Base-by-base conservation (phyloP, 108 stramenopile species). In the Poteriospumella lacustris region DNA sequence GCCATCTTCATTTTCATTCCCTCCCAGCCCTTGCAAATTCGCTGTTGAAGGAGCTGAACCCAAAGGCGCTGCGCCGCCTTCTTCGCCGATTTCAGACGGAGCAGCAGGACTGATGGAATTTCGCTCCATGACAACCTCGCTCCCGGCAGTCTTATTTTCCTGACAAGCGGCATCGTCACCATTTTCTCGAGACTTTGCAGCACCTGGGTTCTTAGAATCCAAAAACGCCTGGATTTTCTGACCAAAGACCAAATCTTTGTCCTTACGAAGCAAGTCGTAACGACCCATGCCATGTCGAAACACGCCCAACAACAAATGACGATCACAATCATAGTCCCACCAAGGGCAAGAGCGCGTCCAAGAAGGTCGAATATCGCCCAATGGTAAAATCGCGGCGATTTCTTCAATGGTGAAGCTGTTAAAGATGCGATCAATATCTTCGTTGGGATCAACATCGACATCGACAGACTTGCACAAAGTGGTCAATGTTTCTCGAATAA, bases 271-370 rank as follows among this genome's bases (percentile, higher is more conserved):
- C 68, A 69, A 44, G 15, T 83, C 70, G 58, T 81, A 84, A 0
- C 58, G 43, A 19, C 80, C 80, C 33, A 79, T 83, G 24, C 85
- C 85, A 78, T 85, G 81, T 42, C 78, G 47, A 67, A 82, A 85
- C 42, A 43, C 64, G 12, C 83, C 85, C 33, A 84, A 41, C 28
- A 85, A 31, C 28, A 85, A 80, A 33, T 85, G 83, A 1, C 77
- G 33, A 82, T 85, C 85, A 19, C 78, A 79, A n/a, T 75, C 70
- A 0, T 78, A 76, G 78, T 84, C 83, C 85, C 85, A 85, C 85
- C 85, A 85, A 9, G 81, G 39, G 59, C 43, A 69, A 31, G 78
- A 39, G 39, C 62, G 38, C 33, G 83, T 81, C 83, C 83, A 84
- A 19, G 28, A 33, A 2, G 85, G 85, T 1, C 85, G 62, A 0